Base-by-base conservation (phyloP, 2,329 filamentous ascomycete species). In the Curvularia eragrostidis region DNA sequence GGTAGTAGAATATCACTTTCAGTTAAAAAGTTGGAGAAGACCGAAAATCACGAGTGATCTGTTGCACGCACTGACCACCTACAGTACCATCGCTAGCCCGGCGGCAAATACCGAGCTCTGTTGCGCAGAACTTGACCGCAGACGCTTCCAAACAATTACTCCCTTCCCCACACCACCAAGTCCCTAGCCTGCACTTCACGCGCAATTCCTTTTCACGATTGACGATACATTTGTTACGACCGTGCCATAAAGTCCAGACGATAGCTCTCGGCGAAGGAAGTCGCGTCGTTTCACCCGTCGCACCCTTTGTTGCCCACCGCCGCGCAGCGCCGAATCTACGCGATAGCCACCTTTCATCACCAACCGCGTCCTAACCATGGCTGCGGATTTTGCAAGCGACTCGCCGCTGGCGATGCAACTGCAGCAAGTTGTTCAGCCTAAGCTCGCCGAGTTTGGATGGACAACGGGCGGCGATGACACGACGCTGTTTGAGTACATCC, bases 371-470 rank as follows among this genome's bases (percentile, higher is more conserved):
- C 39, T 19, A 51, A 50, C 41, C 55, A 97, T 97, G 91, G 83
- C 91, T 66, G 85, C 91, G 78, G 89, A 93, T 75, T 84, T 96
- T 64, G 81, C 85, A 53, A 84, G 90, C 65, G 89, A 90, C 69
- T 92, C 93, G 75, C 91, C 92, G 47, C 83, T 98, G 74, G 93
- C 93, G 65, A 86, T 93, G 67, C 90, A 92, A 64, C 86, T 99
- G 53, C 92, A 90, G 75, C 83, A 84, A 68, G 89, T 89, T 41
- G 93, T 98, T 63, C 91, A 95, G 78, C 90, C 91, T 30, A 98
- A 98, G 81, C 84, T 99, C 56, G 87, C 92, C 58, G 94, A 99
- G 79, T 89, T 93, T 66, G 94, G 93, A 70, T 98, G 95, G 94
- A 93, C 88, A 61, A 88, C 90, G 28, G 89, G 89, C 66, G 89